Evolutionary conservation across 23 red algal genomes (phyloP).

Genomic region (Rhodosorus marinus): DNA sequence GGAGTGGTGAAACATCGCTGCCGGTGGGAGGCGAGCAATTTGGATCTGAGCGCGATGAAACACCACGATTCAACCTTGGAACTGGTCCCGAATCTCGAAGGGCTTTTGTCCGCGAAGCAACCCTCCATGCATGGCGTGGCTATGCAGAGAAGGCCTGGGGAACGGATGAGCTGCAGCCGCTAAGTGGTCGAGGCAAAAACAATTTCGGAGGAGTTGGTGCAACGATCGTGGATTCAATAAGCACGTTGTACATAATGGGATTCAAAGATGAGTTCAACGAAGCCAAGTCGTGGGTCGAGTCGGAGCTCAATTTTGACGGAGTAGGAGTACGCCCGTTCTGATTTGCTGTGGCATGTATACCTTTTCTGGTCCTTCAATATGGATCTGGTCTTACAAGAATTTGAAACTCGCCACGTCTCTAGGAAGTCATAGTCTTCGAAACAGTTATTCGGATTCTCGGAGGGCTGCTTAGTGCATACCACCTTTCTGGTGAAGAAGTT

Average conservation of each 20-base stretch:
- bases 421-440: constrained; percentile 25
- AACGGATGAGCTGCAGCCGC: constrained; percentile 25
- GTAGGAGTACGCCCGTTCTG: no score
- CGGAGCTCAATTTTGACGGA: constrained; percentile 8
- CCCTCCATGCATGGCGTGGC: constrained; percentile 19
- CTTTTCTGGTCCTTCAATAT: no score
- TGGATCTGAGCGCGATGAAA: no score
- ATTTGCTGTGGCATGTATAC: no score
- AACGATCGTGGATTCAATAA: constrained; percentile 35
- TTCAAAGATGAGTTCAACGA: constrained; percentile 6
- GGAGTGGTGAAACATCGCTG: no score
- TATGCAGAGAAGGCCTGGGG: constrained; percentile 30
- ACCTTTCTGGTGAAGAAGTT: no score
- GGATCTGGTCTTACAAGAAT: background rate
- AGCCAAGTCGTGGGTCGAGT: constrained; percentile 23
- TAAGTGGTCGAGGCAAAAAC: constrained; percentile 9
- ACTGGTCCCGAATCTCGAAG: no score
- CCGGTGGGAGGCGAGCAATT: no score
- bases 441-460: constrained; percentile 43
- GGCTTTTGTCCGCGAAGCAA: no score
- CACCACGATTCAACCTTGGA: no score
- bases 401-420: no score
- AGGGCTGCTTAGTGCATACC: constrained; percentile 25
- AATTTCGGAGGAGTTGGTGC: constrained; percentile 19
- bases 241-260: constrained; percentile 61